Conservation (phyloP, 2,329 filamentous ascomycete genomes). For the Cyphellophora europaea region DNA sequence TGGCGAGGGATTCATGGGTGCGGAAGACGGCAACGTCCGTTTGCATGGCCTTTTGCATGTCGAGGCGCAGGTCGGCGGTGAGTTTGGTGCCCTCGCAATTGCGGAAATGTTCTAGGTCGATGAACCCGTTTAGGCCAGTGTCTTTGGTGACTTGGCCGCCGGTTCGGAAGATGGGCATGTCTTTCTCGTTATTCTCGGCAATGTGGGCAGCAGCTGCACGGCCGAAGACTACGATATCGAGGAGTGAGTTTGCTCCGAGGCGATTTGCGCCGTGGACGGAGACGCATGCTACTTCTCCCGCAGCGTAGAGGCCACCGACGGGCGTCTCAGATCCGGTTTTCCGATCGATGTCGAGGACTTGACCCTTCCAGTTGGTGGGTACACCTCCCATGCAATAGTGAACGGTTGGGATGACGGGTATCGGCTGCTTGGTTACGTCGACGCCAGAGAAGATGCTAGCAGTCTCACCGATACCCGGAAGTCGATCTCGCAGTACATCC, state of each 20-base stretch:
- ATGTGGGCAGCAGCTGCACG: slow-evolving; percentile 85
- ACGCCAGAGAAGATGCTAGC: slow-evolving; percentile 85
- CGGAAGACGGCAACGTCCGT: slow-evolving; percentile 87
- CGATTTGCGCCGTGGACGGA: slow-evolving; percentile 89
- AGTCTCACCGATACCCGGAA: slow-evolving; percentile 87
- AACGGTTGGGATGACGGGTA: slow-evolving; percentile 78
- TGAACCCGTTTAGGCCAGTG: slow-evolving; percentile 69
- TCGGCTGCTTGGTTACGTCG: slow-evolving; percentile 80
- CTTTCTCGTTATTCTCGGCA: slow-evolving; percentile 76
- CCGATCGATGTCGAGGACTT: slow-evolving; percentile 70
- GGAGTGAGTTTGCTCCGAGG: slow-evolving; percentile 81
- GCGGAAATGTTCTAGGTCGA: slow-evolving; percentile 69
- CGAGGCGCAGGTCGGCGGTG: slow-evolving; percentile 70
- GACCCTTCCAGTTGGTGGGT: slow-evolving; percentile 81
- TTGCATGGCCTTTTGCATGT: slow-evolving; percentile 95
- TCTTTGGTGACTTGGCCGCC: slow-evolving; percentile 58
- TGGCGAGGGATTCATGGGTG: slow-evolving; percentile 73
- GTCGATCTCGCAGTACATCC: slow-evolving; percentile 76
- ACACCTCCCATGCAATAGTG: slow-evolving; percentile 98
- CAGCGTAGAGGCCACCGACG: slow-evolving; percentile 79
- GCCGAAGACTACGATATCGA: slow-evolving; percentile 84
- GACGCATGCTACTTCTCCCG: slow-evolving; percentile 82
- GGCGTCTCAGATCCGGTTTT: slow-evolving; percentile 69
- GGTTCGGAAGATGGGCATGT: slow-evolving; percentile 49
- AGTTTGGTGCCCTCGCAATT: slow-evolving; percentile 67